phyloP scores from a whole-genome alignment of 2,329 filamentous ascomycete genomes.

The Coleophoma cylindrospora region DNA sequence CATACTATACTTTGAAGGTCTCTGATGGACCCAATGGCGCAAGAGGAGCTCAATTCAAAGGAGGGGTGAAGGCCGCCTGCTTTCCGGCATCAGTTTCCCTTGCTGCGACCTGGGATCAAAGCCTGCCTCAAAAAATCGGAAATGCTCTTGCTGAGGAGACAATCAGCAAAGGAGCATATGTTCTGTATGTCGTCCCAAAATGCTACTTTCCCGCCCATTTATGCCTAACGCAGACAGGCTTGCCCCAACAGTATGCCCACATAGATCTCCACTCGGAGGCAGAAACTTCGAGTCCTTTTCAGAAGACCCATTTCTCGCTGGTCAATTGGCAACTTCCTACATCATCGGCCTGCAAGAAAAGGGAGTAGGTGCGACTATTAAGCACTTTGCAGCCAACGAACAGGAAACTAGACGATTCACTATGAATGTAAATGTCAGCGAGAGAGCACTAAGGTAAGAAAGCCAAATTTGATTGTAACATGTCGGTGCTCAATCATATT shows the following conservation, averaged over 20 bases:
- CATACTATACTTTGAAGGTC: too few relatives aligned
- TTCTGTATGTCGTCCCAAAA: too few relatives aligned
- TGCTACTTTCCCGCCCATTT: too few relatives aligned
- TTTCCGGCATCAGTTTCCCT: too few relatives aligned
- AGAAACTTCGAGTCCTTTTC: slow-evolving; percentile 55
- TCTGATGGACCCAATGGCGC: too few relatives aligned
- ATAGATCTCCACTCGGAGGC: slow-evolving; percentile 52
- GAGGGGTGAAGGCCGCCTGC: too few relatives aligned
- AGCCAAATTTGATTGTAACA: too few relatives aligned
- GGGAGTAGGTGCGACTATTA: slow-evolving; percentile 48
- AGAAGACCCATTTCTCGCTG: slow-evolving; percentile 53
- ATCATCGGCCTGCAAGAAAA: slow-evolving; percentile 35
- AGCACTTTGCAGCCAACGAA: slow-evolving; percentile 59
- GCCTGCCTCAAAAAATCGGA: too few relatives aligned
- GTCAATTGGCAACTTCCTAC: slow-evolving; percentile 46
- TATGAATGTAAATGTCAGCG: slow-evolving; percentile 48
- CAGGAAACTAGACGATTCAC: slow-evolving; percentile 53
- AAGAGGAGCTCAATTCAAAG: too few relatives aligned
- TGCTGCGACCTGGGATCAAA: too few relatives aligned
- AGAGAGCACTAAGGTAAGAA: slow-evolving; percentile 37
- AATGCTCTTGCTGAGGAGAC: too few relatives aligned
- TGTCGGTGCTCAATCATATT: background rate
- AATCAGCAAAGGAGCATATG: too few relatives aligned
- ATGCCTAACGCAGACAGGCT: slow-evolving; percentile 47
- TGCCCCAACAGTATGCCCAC: slow-evolving; percentile 60